These are phyloP conservation scores for Penicillium italicum DNA, from an alignment of 2,329 filamentous ascomycete species.

Conservation along the genomic window DNA sequence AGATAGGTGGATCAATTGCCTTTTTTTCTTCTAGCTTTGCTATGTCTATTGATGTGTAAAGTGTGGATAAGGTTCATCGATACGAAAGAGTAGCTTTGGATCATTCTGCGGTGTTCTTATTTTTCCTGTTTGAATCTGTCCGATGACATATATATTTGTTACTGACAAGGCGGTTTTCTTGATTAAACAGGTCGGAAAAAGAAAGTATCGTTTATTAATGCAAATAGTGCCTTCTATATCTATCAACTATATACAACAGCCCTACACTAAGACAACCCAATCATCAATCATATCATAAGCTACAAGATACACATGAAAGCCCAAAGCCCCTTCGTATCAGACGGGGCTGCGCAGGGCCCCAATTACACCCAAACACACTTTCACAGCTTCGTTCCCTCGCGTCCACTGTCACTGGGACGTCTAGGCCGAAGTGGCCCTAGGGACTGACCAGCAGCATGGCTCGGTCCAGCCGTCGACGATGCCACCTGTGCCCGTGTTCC, in stretches of 20 bases:
- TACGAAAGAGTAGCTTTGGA: not conserved
- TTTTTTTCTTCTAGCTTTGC: not conserved
- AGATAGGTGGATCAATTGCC: not conserved
- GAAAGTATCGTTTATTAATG: not conserved
- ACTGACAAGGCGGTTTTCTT: no score
- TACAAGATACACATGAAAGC: not conserved
- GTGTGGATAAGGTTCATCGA: not conserved
- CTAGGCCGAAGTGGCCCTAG: constrained; percentile 29
- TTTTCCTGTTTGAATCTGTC: not conserved
- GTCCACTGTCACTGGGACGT: constrained; percentile 39
- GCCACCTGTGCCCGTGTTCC: constrained; percentile 18
- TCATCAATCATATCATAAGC: constrained; percentile 5
- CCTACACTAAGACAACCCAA: not conserved
- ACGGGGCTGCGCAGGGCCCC: not conserved
- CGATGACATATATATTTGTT: not conserved
- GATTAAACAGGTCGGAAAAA: not conserved
- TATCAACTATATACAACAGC: not conserved
- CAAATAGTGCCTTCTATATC: not conserved
- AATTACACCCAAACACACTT: not conserved
- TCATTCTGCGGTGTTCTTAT: not conserved
- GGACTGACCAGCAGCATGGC: constrained; percentile 21
- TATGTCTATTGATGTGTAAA: no score
- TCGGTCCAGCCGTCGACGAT: constrained; percentile 27
- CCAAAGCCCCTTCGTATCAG: not conserved
- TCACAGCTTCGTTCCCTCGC: constrained; percentile 42